Percentiles rank a stretch among this genome's conserved stretches.
Evolutionary conservation across 306 rosid species (phyloP).

Genomic region (Casuarina cunninghamiana): DNA sequence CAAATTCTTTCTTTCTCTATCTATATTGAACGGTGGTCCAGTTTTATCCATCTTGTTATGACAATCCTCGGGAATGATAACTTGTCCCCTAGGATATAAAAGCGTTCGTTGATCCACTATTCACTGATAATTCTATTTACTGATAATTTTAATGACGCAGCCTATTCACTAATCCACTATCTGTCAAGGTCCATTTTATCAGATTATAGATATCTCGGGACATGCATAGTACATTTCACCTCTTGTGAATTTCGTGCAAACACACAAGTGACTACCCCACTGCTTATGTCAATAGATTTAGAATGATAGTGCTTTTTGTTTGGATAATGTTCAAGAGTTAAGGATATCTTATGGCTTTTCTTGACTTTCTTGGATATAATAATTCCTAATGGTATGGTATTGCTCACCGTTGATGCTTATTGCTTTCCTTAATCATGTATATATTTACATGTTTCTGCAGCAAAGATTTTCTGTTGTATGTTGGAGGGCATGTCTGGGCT

Average conservation of each 20-base stretch:
- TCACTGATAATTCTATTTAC: not conserved
- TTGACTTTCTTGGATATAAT: not conserved
- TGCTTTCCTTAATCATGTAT: conserved; percentile 2
- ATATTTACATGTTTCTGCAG: conserved; percentile 26
- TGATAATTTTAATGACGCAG: not conserved
- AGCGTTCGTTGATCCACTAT: not conserved
- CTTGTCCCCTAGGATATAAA: not conserved
- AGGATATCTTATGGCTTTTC: not conserved
- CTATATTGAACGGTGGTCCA: not conserved
- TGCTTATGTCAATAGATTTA: not conserved
- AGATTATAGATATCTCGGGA: not conserved
- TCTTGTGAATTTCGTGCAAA: not conserved
- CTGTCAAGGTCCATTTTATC: not conserved
- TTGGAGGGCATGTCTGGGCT: conserved; percentile 91
- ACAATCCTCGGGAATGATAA: not conserved
- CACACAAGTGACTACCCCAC: not conserved
- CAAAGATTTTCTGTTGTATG: conserved; percentile 83
- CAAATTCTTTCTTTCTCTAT: not conserved
- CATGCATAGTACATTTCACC: not conserved
- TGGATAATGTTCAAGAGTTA: not conserved
- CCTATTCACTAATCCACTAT: not conserved
- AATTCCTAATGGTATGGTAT: not conserved
- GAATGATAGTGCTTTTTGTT: not conserved
- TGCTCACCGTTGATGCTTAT: conserved; percentile 4
- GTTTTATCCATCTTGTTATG: not conserved